phyloP scores from a whole-genome alignment of 345 rosid genomes.

The Euphorbia pulcherrima region DNA sequence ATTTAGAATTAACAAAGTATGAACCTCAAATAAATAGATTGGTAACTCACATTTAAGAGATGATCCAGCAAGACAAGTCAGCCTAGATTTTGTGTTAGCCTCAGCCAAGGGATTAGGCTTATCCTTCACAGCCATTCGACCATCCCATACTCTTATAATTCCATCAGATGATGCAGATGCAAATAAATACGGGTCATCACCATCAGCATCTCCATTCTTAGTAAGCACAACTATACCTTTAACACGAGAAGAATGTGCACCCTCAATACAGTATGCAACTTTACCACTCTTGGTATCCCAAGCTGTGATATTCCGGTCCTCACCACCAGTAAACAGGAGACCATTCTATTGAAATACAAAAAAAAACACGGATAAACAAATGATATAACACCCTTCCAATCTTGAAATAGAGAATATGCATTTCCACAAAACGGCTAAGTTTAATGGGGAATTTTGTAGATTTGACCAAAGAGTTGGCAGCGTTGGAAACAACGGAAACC shows the following conservation, averaged over 20 bases:
- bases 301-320: conserved; percentile 72
- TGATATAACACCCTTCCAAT: neutral
- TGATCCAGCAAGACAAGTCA: conserved; percentile 81
- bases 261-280: conserved; percentile 65
- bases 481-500: too few species aligned
- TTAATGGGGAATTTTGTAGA: too few species aligned
- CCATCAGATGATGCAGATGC: conserved; percentile 95
- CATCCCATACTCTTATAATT: conserved; percentile 87
- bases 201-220: conserved; percentile 37
- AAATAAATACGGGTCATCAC: conserved; percentile 61
- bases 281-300: conserved; percentile 88
- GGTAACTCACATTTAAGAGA: conserved; percentile 27
- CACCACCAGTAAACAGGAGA: conserved; percentile 77
- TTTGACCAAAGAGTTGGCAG: too few species aligned
- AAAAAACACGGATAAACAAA: neutral
- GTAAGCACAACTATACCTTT: conserved; percentile 78
- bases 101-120: conserved; percentile 74
- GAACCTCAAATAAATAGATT: neutral
- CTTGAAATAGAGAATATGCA: neutral
- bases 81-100: conserved; percentile 73
- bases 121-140: conserved; percentile 60
- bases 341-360: conserved; percentile 48
- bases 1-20: neutral
- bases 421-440: neutral
- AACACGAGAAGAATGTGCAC: conserved; percentile 77